Base-by-base conservation (phyloP, 257 asterid species). In the Handroanthus guayacan region DNA sequence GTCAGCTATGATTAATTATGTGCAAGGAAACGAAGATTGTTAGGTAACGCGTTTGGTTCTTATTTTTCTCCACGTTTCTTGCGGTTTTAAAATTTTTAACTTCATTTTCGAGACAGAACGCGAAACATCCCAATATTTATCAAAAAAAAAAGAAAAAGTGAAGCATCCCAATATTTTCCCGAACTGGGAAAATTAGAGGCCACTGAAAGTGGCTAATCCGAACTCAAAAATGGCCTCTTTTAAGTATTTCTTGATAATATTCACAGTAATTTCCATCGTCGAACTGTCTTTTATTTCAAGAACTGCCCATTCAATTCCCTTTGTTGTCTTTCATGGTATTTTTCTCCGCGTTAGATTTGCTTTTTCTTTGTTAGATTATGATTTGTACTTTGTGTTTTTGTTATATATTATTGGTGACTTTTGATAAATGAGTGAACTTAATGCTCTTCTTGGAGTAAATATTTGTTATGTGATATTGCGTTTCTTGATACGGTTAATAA, bases 271-370 rank as follows among this genome's bases (percentile, higher is more conserved):
- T 20, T 36, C 79, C 69, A 13, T 68, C 65, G 2, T 72, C 45
- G 61, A 78, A 9, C 39, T 87, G 71, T 65, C 67, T 79, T 75
- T 79, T 69, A 61, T 80, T 62, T 82, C 92, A 79, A 82, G 71
- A 77, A 70, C 81, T 71, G 72, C 87, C 17, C 57, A 41, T 67
- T 87, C 91, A 52, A 75, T 88, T 17, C 98, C 98, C 58, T 93
- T 93, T 54, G 95, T 87, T 63, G 97, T 93, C 76, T 91, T 93
- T 73, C 96, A 93, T 77, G 98, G 98, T 93, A 84, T 78, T 62
- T 57, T 51, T 70, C 16, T 60, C 63, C 66, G n/a, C 16, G 13
- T 47, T 64, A 16, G 36, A 31, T 61, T 78, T 6, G 71, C 20
- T 56, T 68, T 45, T 72, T 5, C 17, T 39, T 41, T 52, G 44